Base-by-base conservation (phyloP, 2,329 filamentous ascomycete species). In the Cytospora mali region DNA sequence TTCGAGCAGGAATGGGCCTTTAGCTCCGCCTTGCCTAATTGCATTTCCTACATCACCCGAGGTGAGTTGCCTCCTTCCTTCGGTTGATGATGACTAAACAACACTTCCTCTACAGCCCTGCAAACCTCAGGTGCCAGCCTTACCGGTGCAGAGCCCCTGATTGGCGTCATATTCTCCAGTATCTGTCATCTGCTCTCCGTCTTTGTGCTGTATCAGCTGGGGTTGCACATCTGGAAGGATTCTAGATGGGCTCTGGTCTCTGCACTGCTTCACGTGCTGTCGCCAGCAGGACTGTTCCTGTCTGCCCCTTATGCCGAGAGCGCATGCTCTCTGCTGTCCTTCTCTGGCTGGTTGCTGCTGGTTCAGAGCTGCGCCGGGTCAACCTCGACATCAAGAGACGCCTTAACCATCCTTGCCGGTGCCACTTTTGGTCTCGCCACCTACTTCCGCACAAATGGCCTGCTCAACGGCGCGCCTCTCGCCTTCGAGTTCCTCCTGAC, bases 1-100 rank as follows among this genome's bases (percentile, higher is more conserved):
- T 90, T 86, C 72, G 92, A 96, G 76, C 92, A 95, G 76, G 90
- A 94, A 75, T 95, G 91, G 91, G 92, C 91, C 0, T 95, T 93
- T 76, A 88, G 88, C 42, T 67, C 71, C 62, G 77, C 75, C 64
- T 67, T 86, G 52, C 81, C 84, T 1, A 67, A 73, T 10, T 67
- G 76, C 46, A 78, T 84, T 25, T 73, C 76, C 11, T 67, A 66
- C 42, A 23, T 82, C 48, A 25, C 60, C 27, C 55, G 28, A 50
- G 57, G 66, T 66, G 55, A 53, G 55, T 21, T 49, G 49, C 21
- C 23, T 16, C 14, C 35, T 7, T 39, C 35, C 35, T 21, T 10
- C 25, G 11, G 33, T 49, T 14, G 51, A 42, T 55, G 33, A 55
- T 27, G 48, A 59, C 67, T 33, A 48, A 61, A 58, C 56, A n/a